These are phyloP conservation scores for Gossypium mustelinum DNA, from an alignment of 345 rosid species.

Conservation along the genomic window DNA sequence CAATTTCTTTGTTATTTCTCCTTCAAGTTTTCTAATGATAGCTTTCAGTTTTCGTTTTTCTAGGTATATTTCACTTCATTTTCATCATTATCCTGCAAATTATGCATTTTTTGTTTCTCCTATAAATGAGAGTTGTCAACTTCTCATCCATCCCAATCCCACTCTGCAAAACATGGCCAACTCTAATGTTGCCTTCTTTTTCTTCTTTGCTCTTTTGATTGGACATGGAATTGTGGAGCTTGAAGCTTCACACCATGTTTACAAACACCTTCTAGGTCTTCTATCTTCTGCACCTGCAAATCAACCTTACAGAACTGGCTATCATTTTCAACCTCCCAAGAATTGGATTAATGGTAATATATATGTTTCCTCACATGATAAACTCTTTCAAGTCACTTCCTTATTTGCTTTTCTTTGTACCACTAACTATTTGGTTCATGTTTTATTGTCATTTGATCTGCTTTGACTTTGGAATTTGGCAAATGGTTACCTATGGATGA, in stretches of 20 bases:
- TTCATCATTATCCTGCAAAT: not conserved
- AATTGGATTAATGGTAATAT: conserved; percentile 74
- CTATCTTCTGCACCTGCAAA: conserved; percentile 21
- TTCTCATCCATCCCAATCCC: conserved; percentile 4
- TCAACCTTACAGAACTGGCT: conserved; percentile 65
- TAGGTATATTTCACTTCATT: not conserved
- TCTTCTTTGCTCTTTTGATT: conserved; percentile 36
- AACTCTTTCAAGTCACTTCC: not conserved
- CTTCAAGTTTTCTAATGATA: not conserved
- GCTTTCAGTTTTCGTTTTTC: not conserved
- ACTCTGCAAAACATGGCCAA: conserved; percentile 6
- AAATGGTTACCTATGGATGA: conserved; percentile 19
- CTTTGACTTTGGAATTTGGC: conserved; percentile 19
- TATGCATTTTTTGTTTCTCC: not conserved
- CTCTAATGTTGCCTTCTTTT: conserved; percentile 20
- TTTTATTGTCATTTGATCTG: not conserved
- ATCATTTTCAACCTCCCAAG: conserved; percentile 66
- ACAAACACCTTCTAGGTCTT: conserved; percentile 22
- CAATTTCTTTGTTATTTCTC: not conserved
- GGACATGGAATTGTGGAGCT: conserved; percentile 36
- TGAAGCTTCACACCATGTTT: conserved; percentile 51
- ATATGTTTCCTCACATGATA: not conserved
- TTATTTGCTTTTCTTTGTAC: not conserved
- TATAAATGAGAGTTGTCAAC: not conserved
- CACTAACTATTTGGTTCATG: conserved; percentile 18